These are phyloP conservation scores for Phytophthora brassicae DNA, from an alignment of 352 stramenopile genomes.

Conservation along the genomic window DNA sequence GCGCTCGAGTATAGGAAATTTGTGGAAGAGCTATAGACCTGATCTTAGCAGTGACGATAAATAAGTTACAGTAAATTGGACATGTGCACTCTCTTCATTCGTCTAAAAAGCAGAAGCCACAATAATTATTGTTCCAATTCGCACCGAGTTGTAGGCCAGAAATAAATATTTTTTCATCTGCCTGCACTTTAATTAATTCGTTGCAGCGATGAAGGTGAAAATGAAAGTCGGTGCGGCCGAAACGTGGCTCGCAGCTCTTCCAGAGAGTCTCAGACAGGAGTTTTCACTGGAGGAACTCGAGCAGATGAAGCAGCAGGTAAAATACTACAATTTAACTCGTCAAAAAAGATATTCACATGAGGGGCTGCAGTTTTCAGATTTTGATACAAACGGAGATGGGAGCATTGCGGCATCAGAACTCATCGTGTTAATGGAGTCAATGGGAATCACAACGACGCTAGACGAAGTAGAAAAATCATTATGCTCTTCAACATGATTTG, in stretches of 20 bases:
- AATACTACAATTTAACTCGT: not conserved
- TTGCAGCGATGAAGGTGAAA: constrained; percentile 43
- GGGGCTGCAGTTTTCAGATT: constrained; percentile 55
- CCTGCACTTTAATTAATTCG: not conserved
- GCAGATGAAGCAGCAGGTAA: constrained; percentile 69
- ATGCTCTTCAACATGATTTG: not conserved
- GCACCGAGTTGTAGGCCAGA: too few relatives aligned
- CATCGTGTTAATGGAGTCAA: constrained; percentile 61
- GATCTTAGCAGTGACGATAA: constrained; percentile 12
- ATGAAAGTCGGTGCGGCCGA: constrained; percentile 35
- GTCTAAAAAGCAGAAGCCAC: not conserved
- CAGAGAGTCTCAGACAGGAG: constrained; percentile 63
- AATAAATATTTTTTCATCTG: too few relatives aligned
- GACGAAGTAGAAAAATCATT: constrained; percentile 37
- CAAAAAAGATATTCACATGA: not conserved
- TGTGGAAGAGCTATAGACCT: constrained; percentile 31
- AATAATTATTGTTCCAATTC: too few relatives aligned
- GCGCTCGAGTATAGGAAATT: constrained; percentile 44
- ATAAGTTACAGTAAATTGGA: too few relatives aligned
- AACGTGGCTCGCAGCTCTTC: constrained; percentile 50
- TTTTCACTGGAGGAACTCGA: constrained; percentile 65
- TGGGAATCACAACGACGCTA: constrained; percentile 49
- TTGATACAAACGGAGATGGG: constrained; percentile 65
- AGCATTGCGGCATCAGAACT: constrained; percentile 63
- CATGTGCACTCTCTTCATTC: too few relatives aligned